These are phyloP conservation scores for Paraconiothyrium brasiliense DNA, from an alignment of 2,329 filamentous ascomycete genomes.

Conservation along the genomic window DNA sequence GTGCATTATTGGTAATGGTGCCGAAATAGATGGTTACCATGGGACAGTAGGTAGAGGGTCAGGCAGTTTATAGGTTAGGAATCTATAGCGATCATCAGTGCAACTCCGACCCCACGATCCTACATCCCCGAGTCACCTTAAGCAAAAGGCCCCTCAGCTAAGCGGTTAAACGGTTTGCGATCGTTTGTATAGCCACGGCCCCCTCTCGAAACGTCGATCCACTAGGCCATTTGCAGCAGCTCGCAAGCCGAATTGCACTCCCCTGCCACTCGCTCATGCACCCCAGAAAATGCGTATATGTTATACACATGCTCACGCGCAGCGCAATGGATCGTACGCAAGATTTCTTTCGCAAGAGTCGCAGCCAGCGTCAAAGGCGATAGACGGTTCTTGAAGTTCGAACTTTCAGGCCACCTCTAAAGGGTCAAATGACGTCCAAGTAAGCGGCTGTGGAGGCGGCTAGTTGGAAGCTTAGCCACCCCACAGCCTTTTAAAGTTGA, in stretches of 20 bases:
- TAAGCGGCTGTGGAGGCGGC: slow-evolving; percentile 7
- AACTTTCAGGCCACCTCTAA: neutral
- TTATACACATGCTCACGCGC: neutral
- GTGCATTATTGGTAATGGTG: neutral
- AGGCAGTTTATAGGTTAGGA: neutral
- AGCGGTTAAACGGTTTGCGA: slow-evolving; percentile 11
- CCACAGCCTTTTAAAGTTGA: neutral
- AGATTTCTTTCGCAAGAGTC: no score
- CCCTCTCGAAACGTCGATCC: slow-evolving; percentile 5
- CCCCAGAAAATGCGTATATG: neutral
- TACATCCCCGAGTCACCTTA: slow-evolving; percentile 5
- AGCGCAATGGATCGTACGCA: no score
- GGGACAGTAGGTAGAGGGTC: neutral
- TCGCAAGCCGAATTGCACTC: neutral
- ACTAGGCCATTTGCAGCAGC: slow-evolving; percentile 4
- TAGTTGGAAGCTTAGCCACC: slow-evolving; percentile 8
- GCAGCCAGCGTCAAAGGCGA: no score
- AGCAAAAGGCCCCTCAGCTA: slow-evolving; percentile 2
- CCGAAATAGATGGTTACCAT: neutral
- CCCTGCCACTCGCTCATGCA: neutral
- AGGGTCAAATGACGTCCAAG: slow-evolving; percentile 9
- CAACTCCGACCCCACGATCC: slow-evolving; percentile 1
- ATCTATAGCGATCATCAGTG: neutral
- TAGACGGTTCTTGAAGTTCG: no score
- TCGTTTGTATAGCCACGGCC: neutral